A percentile compares a stretch with the other conserved stretches of the same genome.
Evolutionary conservation across 2,329 filamentous ascomycete genomes (phyloP).

Genomic region (Colletotrichum lini): DNA sequence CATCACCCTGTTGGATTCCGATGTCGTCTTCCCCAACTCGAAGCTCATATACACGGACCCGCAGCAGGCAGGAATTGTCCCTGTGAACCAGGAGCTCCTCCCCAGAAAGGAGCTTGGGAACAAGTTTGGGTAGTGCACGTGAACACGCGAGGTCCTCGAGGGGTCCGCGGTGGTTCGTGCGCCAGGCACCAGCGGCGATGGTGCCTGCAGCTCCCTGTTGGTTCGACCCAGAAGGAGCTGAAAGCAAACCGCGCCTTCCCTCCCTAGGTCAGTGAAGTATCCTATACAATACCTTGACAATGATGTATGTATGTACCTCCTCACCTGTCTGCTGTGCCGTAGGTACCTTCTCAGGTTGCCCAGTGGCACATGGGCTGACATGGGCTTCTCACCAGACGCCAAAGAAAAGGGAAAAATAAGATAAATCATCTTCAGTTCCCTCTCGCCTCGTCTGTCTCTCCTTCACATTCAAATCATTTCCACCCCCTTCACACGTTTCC

Average conservation of each 20-base stretch:
- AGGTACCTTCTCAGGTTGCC: not conserved
- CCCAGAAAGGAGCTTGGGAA: not conserved
- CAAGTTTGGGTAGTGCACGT: slow-evolving; percentile 22
- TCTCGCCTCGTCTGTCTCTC: not conserved
- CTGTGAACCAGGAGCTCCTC: not conserved
- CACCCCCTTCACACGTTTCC: too few relatives aligned
- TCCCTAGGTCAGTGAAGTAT: not conserved
- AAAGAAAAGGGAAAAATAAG: not conserved
- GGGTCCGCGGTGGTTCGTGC: slow-evolving; percentile 32
- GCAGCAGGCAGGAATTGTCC: slow-evolving; percentile 6
- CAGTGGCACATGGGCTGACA: not conserved
- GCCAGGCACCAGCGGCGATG: slow-evolving; percentile 40
- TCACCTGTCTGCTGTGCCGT: too few relatives aligned
- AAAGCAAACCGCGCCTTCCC: slow-evolving; percentile 25
- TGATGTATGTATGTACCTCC: too few relatives aligned
- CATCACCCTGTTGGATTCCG: not conserved
- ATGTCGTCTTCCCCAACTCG: not conserved
- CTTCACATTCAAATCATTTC: not conserved
- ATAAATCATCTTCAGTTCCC: slow-evolving; percentile 2
- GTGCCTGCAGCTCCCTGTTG: slow-evolving; percentile 34
- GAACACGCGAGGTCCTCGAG: slow-evolving; percentile 20
- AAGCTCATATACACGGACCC: not conserved
- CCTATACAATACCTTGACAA: too few relatives aligned
- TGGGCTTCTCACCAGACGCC: not conserved
- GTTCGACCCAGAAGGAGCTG: slow-evolving; percentile 17